Evolutionary conservation across 495 filamentous ascomycete genomes (phyloP).

Genomic region (Penicillium lagena): DNA sequence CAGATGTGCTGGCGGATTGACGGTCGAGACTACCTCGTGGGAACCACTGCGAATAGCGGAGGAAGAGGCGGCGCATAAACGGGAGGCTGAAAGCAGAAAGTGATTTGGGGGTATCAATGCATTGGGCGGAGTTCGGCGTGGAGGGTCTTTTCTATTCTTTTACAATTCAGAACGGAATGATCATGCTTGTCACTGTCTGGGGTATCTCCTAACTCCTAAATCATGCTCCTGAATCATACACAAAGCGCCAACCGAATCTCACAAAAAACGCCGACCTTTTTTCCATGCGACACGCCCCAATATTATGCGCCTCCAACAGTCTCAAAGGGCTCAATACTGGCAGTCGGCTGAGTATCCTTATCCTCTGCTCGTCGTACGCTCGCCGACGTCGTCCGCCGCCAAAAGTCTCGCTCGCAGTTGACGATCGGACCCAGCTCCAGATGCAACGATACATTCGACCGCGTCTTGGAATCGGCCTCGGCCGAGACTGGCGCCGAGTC

Average conservation of each 20-base stretch:
- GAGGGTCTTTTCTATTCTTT: too few relatives aligned
- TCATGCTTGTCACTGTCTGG: constrained; percentile 8
- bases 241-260: neutral
- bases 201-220: constrained; percentile 29
- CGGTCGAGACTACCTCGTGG: constrained; percentile 79
- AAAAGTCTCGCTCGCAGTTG: constrained; percentile 41
- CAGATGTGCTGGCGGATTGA: constrained; percentile 72
- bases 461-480: constrained; percentile 21
- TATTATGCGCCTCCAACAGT: constrained; percentile 21
- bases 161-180: neutral
- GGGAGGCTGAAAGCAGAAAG: constrained; percentile 2
- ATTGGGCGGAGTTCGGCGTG: constrained; percentile 21
- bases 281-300: constrained; percentile 1
- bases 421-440: constrained; percentile 42
- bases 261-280: constrained; percentile 18
- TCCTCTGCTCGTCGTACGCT: constrained; percentile 22
- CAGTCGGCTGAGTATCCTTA: constrained; percentile 19
- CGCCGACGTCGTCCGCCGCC: constrained; percentile 26
- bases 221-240: neutral
- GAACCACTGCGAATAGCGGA: constrained; percentile 39
- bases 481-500: constrained; percentile 16
- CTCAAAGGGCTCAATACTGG: constrained; percentile 21
- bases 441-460: constrained; percentile 22
- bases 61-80: constrained; percentile 20
- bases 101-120: constrained; percentile 4